These are phyloP conservation scores for Geranomyces michiganensis DNA, from an alignment of 192 early-diverging fungal species.

Conservation along the genomic window DNA sequence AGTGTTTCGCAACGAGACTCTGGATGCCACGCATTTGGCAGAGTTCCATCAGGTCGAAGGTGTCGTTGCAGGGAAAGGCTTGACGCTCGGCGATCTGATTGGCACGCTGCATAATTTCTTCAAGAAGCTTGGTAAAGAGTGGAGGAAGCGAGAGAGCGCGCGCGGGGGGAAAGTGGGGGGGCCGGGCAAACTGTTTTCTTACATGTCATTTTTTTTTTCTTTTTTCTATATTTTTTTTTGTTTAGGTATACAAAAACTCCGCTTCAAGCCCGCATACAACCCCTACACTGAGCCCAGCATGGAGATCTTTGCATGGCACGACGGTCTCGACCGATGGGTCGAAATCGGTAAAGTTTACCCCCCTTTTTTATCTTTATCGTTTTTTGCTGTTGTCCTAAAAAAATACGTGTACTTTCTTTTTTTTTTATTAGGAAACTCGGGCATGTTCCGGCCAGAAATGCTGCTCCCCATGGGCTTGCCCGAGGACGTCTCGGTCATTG, in stretches of 20 bases:
- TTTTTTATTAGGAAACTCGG: conserved; percentile 83
- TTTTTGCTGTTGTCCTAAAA: too few species aligned
- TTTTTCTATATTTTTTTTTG: conserved; percentile 44
- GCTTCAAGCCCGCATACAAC: conserved; percentile 99
- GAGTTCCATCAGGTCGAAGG: conserved; percentile 99
- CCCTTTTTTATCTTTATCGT: too few species aligned
- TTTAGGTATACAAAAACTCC: conserved; percentile 67
- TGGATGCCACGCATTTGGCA: conserved; percentile 97
- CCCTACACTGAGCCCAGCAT: conserved; percentile 99
- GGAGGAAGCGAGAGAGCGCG: background rate
- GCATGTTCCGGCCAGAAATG: conserved; percentile 99
- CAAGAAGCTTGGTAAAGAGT: conserved; percentile 91
- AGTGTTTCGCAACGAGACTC: conserved; percentile 97
- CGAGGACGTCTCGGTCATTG: conserved; percentile 92
- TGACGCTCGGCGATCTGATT: conserved; percentile 96
- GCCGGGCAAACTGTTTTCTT: too few species aligned
- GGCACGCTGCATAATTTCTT: conserved; percentile 96
- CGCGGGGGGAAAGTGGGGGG: too few species aligned
- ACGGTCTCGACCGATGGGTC: conserved; percentile 42
- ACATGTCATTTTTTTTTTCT: conserved; percentile 34
- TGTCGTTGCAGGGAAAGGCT: conserved; percentile 91
- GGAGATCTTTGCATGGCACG: conserved; percentile 99
- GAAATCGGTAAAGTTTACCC: conserved; percentile 9
- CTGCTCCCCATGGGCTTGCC: conserved; percentile 92
- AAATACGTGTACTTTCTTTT: too few species aligned